Evolutionary conservation across 192 early-diverging fungal genomes (phyloP).

Genomic region (Dispira simplex): DNA sequence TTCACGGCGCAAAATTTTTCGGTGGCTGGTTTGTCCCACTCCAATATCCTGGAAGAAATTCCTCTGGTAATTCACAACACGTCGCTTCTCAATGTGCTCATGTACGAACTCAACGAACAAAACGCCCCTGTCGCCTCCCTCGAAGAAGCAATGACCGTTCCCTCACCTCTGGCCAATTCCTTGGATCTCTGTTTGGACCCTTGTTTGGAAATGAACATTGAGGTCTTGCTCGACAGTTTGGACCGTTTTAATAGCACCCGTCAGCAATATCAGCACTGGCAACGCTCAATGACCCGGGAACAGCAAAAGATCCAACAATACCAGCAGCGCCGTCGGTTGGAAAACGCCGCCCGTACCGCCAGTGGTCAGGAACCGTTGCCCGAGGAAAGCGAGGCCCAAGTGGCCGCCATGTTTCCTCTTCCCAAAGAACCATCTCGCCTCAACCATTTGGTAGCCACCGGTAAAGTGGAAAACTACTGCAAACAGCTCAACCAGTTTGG

Average conservation of each 20-base stretch:
- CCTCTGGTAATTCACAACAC: slow-evolving; percentile 81
- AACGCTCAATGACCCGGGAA: slow-evolving; percentile 78
- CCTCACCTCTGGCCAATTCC: slow-evolving; percentile 29
- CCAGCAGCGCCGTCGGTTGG: slow-evolving; percentile 42
- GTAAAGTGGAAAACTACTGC: slow-evolving; percentile 84
- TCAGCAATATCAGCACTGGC: slow-evolving; percentile 90
- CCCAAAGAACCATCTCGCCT: slow-evolving; percentile 82
- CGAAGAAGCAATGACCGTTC: slow-evolving; percentile 35
- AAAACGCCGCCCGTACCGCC: slow-evolving; percentile 53
- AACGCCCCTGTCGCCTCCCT: slow-evolving; percentile 7
- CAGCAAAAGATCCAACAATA: slow-evolving; percentile 55
- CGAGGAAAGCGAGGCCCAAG: slow-evolving; percentile 50
- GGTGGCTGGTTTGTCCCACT: slow-evolving; percentile 63
- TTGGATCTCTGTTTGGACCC: slow-evolving; percentile 73
- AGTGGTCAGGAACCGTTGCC: slow-evolving; percentile 53
- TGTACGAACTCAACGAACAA: slow-evolving; percentile 44
- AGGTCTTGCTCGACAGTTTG: slow-evolving; percentile 61
- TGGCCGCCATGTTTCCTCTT: slow-evolving; percentile 41
- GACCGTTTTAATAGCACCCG: slow-evolving; percentile 87
- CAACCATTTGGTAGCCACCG: slow-evolving; percentile 74
- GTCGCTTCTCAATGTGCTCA: slow-evolving; percentile 57
- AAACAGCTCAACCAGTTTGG: slow-evolving; percentile 88
- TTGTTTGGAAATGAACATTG: slow-evolving; percentile 76
- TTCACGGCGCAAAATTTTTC: slow-evolving; percentile 74
- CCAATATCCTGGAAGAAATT: slow-evolving; percentile 78